A percentile compares a stretch with the other conserved stretches of the same genome.
Evolutionary conservation across 192 early-diverging fungal species (phyloP).

Genomic region (Coemansia aciculifera): DNA sequence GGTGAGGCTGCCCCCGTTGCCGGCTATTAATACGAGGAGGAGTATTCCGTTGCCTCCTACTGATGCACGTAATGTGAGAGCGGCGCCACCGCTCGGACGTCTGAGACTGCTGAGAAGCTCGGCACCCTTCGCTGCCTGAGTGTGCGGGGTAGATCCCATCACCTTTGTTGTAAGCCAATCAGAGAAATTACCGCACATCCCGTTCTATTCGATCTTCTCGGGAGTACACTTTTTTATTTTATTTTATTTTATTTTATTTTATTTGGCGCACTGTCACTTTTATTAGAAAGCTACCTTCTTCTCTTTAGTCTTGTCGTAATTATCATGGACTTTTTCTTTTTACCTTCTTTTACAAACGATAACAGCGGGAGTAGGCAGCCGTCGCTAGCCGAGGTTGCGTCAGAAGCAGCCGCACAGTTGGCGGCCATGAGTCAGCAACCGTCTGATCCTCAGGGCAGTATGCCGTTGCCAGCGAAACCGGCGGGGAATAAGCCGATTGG

Average conservation of each 20-base stretch:
- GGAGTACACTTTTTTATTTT: background rate
- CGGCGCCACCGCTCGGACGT: constrained; percentile 32
- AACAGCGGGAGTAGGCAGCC: constrained; percentile 4
- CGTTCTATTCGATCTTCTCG: background rate
- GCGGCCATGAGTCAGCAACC: background rate
- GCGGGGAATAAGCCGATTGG: constrained; percentile 39
- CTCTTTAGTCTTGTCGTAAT: too few relatives aligned
- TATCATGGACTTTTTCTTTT: constrained; percentile 1
- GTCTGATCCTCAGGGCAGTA: too few relatives aligned
- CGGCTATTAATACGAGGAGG: constrained; percentile 29
- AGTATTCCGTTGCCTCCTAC: constrained; percentile 45
- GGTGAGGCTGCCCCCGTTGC: constrained; percentile 36
- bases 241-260: too few relatives aligned
- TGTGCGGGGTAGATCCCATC: background rate
- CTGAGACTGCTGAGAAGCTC: constrained; percentile 31
- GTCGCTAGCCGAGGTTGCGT: constrained; percentile 10
- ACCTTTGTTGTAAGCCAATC: constrained; percentile 4
- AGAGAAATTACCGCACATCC: constrained; percentile 12
- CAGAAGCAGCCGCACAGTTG: background rate
- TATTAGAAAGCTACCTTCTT: too few relatives aligned
- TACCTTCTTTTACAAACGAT: background rate
- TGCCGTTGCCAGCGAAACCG: background rate
- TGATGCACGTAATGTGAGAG: constrained; percentile 11
- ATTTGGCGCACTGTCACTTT: background rate
- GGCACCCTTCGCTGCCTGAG: constrained; percentile 29